Percentiles rank a stretch among this genome's conserved stretches.
phyloP scores from a whole-genome alignment of 2,329 filamentous ascomycete genomes.

The Colletotrichum orbiculare region DNA sequence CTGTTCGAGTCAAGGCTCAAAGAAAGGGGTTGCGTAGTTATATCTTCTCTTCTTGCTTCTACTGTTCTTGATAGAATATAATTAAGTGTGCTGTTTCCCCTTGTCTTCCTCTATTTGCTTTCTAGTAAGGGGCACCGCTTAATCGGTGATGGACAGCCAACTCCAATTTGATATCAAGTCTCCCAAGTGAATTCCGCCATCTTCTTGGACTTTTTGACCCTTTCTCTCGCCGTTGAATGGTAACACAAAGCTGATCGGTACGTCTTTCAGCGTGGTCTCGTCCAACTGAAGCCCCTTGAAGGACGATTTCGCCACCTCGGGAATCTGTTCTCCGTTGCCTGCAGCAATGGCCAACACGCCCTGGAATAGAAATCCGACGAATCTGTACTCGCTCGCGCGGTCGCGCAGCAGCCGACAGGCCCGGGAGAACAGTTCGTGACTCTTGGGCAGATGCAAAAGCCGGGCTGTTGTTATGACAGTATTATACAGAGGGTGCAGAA shows the following conservation, averaged over 20 bases:
- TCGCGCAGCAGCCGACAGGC: constrained; percentile 6
- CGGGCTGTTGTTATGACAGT: not conserved
- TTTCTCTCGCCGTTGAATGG: not conserved
- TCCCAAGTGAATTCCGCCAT: not conserved
- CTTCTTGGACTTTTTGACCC: not conserved
- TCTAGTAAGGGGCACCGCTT: not conserved
- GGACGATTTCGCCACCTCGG: not conserved
- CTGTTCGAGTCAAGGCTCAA: too few relatives aligned
- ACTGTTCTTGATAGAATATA: too few relatives aligned
- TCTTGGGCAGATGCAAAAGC: not conserved
- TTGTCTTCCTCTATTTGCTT: not conserved
- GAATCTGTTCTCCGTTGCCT: not conserved
- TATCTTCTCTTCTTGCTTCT: too few relatives aligned
- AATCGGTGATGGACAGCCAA: not conserved
- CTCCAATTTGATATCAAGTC: not conserved
- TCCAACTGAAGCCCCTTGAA: not conserved
- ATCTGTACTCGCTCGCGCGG: not conserved
- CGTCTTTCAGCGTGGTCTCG: not conserved
- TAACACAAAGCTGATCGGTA: constrained; percentile 14
- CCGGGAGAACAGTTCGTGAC: constrained; percentile 1
- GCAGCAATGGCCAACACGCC: constrained; percentile 8
- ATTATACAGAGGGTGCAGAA: constrained; percentile 4
- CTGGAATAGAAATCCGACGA: not conserved
- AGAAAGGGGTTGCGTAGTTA: too few relatives aligned
- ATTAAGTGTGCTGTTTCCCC: not conserved